phyloP scores from a whole-genome alignment of 306 rosid genomes.

The Fragaria iinumae region DNA sequence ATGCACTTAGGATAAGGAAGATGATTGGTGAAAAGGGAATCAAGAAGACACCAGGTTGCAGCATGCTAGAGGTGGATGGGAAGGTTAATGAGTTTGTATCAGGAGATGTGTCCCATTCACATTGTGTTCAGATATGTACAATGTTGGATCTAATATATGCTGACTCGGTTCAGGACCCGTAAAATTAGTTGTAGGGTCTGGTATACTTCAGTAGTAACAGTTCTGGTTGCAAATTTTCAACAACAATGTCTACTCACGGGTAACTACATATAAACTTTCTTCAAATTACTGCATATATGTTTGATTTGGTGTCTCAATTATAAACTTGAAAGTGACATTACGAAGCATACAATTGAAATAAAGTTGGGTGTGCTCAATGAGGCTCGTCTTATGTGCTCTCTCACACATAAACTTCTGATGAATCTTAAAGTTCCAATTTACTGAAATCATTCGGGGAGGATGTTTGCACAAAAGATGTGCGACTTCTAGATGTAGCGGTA shows the following conservation, averaged over 20 bases:
- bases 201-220: background rate
- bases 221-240: background rate
- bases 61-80: constrained; percentile 46
- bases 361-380: background rate
- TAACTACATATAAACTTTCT: background rate
- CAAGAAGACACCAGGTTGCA: constrained; percentile 45
- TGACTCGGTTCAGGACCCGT: constrained; percentile 15
- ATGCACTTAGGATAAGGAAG: constrained; percentile 37
- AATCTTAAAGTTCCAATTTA: too few species aligned
- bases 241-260: background rate
- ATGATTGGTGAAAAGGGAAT: constrained; percentile 35
- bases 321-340: constrained; percentile 4
- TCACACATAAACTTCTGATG: too few species aligned
- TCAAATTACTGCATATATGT: background rate
- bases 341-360: constrained; percentile 3
- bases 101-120: constrained; percentile 31
- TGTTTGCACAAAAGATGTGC: too few species aligned
- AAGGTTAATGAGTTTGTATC: constrained; percentile 41
- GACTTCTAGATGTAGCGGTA: too few species aligned
- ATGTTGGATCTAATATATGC: constrained; percentile 28
- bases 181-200: background rate
- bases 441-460: too few species aligned
- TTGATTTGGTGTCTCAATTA: background rate
- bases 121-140: constrained; percentile 13
- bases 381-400: background rate